Evolutionary conservation across 805 yeast genomes (phyloP), one percentile per base, ranked within the genome.

Genomic region (Pachysolen tannophilus): DNA sequence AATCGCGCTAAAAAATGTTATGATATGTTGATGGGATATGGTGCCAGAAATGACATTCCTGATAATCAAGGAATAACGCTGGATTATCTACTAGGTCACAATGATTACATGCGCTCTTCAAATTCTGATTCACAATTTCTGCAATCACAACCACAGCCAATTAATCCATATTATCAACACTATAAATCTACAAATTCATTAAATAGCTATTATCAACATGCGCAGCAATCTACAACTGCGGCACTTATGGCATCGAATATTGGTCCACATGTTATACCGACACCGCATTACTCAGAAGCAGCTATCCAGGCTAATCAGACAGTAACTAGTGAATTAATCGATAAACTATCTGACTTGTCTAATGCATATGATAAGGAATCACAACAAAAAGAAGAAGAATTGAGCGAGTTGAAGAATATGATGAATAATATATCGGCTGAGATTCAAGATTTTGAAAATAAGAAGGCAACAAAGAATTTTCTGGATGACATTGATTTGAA

Each of bases 361-460:
- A 53, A 56, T 26, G 67, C 75, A 15, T 84, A 78, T 50, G 78
- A 75, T 33, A 52, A 53, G 8, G 79, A 75, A 41, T 52, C 83
- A 32, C 60, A 58, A 20, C 52, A 62, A 45, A 53, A 57, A 54
- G 57, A 61, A 47, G 53, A 59, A 43, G 55, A 61, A 47, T 40
- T 56, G 18, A 45, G 46, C 31, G 63, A 55, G 37, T 37, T 52
- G 35, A 46, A 35, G 26, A 37, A 39, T 17, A 53, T 53, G 35
- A 44, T 52, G 18, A 31, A 43, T 24, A 53, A 54, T 39, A 47
- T 60, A 44, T 50, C 51, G 33, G 40, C 54, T 26, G 65, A 58
- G 37, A 56, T 58, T 24, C 49, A 44, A 18, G 55, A 54, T 31
- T 45, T 48, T 21, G 43, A 55, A 32, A 41, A 38, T 13, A 57